Evolutionary conservation across 768 basidiomycete species (phyloP).

Genomic region (Sarcomyxa edulis): DNA sequence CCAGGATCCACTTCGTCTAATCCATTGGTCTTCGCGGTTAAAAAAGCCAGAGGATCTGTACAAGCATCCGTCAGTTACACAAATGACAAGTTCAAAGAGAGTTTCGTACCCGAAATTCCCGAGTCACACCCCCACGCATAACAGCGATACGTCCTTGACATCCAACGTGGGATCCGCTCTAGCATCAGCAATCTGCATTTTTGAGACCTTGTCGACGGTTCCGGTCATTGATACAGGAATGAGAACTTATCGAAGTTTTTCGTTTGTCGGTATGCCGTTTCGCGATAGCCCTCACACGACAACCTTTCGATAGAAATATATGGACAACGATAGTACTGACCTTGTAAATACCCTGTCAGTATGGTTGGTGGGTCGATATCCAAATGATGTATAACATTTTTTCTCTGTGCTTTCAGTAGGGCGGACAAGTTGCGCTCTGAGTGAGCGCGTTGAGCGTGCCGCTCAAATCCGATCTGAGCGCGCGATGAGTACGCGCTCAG

Average conservation of each 20-base stretch:
- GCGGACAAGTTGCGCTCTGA: no score
- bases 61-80: background rate
- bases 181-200: constrained; percentile 98
- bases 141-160: constrained; percentile 81
- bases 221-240: constrained; percentile 92
- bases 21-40: constrained; percentile 95
- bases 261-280: constrained; percentile 95
- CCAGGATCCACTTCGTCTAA: constrained; percentile 84
- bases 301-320: no score
- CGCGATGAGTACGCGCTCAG: no score
- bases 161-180: constrained; percentile 98
- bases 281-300: constrained; percentile 90
- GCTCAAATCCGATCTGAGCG: no score
- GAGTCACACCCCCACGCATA: constrained; percentile 85
- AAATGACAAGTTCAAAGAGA: background rate
- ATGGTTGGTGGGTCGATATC: constrained; percentile 90
- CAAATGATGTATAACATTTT: constrained; percentile 97
- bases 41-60: constrained; percentile 89
- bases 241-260: constrained; percentile 98
- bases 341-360: constrained; percentile 98
- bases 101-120: constrained; percentile 46
- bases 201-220: constrained; percentile 86
- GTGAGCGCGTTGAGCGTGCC: no score
- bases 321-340: constrained; percentile 31
- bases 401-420: no score